These are phyloP conservation scores for Dentipellis fragilis DNA, from an alignment of 768 basidiomycete species.

Conservation along the genomic window DNA sequence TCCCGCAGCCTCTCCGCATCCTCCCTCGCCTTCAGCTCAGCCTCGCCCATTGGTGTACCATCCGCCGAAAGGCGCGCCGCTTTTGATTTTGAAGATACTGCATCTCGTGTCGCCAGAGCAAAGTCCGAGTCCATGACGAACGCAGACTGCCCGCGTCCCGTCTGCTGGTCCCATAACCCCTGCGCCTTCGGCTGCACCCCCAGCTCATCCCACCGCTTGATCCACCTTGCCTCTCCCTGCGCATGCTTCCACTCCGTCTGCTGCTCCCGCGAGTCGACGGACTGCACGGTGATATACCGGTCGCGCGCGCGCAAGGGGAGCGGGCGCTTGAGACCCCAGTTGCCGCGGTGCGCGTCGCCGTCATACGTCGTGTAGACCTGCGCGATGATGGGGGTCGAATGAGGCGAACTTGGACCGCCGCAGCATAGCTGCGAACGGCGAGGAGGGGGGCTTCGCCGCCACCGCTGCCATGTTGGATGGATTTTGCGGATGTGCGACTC, in stretches of 20 bases:
- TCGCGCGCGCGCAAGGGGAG: conserved; percentile 56
- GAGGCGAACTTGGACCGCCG: conserved; percentile 76
- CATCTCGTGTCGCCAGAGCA: conserved; percentile 4
- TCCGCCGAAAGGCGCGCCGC: background rate
- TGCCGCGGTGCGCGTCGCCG: conserved; percentile 63
- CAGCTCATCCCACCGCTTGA: conserved; percentile 59
- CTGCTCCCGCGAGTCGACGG: conserved; percentile 63
- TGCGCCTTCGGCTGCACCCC: conserved; percentile 27
- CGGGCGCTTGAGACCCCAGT: conserved; percentile 83
- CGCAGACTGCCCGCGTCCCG: conserved; percentile 24
- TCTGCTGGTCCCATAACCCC: conserved; percentile 28
- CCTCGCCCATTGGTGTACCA: background rate
- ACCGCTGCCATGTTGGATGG: background rate
- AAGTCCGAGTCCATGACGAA: conserved; percentile 42
- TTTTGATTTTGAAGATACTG: background rate
- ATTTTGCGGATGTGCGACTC: background rate
- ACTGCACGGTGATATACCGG: conserved; percentile 53
- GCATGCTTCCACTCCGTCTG: conserved; percentile 72
- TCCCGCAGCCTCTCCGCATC: background rate
- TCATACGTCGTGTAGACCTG: conserved; percentile 69
- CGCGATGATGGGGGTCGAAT: conserved; percentile 63
- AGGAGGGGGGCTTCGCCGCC: conserved; percentile 28
- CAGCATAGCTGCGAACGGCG: conserved; percentile 68
- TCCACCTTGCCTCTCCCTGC: conserved; percentile 55
- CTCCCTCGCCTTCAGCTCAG: background rate